Percentiles rank a stretch among this genome's conserved stretches.
Evolutionary conservation across 2,329 filamentous ascomycete genomes (phyloP).

Genomic region (Ophiostoma novo-ulmi): DNA sequence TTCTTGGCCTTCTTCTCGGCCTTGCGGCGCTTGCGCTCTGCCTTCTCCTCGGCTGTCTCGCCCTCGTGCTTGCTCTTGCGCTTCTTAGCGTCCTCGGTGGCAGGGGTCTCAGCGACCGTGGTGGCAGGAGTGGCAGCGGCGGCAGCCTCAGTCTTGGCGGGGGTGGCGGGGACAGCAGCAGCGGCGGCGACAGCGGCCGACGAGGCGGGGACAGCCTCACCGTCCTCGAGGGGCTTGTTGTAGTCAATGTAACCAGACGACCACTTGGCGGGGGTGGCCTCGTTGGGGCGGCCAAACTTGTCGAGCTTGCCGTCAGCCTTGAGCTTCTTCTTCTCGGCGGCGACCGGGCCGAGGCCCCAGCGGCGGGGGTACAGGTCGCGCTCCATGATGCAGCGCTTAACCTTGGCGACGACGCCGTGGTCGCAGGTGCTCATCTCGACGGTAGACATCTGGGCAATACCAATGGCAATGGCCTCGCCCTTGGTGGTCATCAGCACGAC

Average conservation of each 20-base stretch:
- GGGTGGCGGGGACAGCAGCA: slow-evolving; percentile 32
- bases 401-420: slow-evolving; percentile 95
- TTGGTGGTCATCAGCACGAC: slow-evolving; percentile 98
- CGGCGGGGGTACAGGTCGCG: slow-evolving; percentile 92
- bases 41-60: slow-evolving; percentile 64
- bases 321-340: slow-evolving; percentile 98
- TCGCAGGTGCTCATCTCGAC: slow-evolving; percentile 96
- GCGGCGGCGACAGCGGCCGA: slow-evolving; percentile 41
- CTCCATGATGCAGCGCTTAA: slow-evolving; percentile 99
- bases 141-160: slow-evolving; percentile 35
- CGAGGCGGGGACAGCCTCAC: slow-evolving; percentile 32
- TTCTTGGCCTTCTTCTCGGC: slow-evolving; percentile 34
- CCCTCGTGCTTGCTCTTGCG: slow-evolving; percentile 70
- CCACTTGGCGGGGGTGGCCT: slow-evolving; percentile 91
- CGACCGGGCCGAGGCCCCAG: slow-evolving; percentile 93
- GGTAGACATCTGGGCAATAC: slow-evolving; percentile 95
- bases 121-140: slow-evolving; percentile 29
- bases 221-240: slow-evolving; percentile 49
- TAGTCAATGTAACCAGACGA: slow-evolving; percentile 89
- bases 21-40: slow-evolving; percentile 34
- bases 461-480: slow-evolving; percentile 95
- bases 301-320: slow-evolving; percentile 97
- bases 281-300: slow-evolving; percentile 91
- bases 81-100: slow-evolving; percentile 60
- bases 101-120: slow-evolving; percentile 26